Evolutionary conservation across 371 early-diverging fungal species (phyloP).

Genomic region (Sporodiniella umbellata): DNA sequence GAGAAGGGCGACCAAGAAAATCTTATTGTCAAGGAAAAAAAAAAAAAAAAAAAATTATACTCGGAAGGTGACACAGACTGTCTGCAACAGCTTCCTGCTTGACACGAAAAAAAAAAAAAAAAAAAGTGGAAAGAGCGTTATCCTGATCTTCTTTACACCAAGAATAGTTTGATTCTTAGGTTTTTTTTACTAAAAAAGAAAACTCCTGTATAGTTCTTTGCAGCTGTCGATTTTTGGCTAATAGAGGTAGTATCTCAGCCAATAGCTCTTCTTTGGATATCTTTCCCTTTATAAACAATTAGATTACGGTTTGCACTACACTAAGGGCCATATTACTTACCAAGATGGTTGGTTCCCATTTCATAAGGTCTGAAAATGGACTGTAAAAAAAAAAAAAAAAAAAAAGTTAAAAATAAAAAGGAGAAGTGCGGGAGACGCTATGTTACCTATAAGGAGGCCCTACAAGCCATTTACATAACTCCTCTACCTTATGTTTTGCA

Average conservation of each 20-base stretch:
- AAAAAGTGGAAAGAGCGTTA: background rate
- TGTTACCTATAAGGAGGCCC: conserved; percentile 62
- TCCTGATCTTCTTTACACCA: conserved; percentile 1
- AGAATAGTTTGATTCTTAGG: too few species aligned
- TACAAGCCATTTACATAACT: conserved; percentile 69
- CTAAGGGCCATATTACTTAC: conserved; percentile 7
- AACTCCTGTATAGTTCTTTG: conserved; percentile 45
- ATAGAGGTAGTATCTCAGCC: conserved; percentile 24
- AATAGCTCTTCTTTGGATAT: conserved; percentile 50
- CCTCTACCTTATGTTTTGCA: conserved; percentile 56
- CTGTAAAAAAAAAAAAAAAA: conserved; percentile 1
- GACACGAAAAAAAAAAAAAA: conserved; percentile 1
- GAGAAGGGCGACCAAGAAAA: background rate
- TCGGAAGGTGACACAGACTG: conserved; percentile 12
- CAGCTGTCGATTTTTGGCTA: conserved; percentile 47
- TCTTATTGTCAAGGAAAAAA: conserved; percentile 6
- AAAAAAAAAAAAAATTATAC: background rate
- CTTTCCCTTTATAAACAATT: conserved; percentile 6
- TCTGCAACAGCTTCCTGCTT: conserved; percentile 16
- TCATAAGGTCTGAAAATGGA: conserved; percentile 11
- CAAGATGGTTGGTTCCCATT: conserved; percentile 28
- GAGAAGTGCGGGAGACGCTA: too few species aligned
- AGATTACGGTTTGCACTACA: background rate
- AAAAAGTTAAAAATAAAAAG: too few species aligned
- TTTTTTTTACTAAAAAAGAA: conserved; percentile 3